A percentile compares a stretch with the other conserved stretches of the same genome.
Conservation (phyloP, 75 land plant genomes). For the Selaginella moellendorffii region DNA sequence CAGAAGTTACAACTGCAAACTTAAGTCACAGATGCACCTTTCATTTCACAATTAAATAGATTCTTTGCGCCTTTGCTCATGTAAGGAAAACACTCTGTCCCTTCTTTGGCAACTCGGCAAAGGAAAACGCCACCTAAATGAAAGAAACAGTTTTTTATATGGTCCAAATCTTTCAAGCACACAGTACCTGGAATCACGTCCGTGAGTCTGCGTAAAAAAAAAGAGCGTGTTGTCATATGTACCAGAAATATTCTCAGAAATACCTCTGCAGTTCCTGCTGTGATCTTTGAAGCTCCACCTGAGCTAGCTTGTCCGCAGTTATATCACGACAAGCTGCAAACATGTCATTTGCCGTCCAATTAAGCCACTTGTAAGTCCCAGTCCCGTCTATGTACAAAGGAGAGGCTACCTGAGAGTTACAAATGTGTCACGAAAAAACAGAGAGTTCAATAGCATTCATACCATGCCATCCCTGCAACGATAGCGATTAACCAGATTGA, state of each 20-base stretch:
- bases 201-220: background rate
- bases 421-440: no score
- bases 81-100: background rate
- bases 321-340: conserved; percentile 3
- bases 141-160: background rate
- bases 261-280: conserved; percentile 4
- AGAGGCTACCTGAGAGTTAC: background rate
- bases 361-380: conserved; percentile 3
- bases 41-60: background rate
- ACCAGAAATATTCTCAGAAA: background rate
- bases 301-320: conserved; percentile 6
- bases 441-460: background rate
- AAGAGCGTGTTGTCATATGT: background rate
- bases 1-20: no score
- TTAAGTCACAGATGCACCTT: no score
- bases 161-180: no score
- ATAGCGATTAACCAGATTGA: background rate
- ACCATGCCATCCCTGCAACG: background rate
- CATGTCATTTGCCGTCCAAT: conserved; percentile 8
- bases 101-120: background rate
- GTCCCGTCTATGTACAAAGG: background rate
- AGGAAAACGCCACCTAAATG: conserved; percentile 1
- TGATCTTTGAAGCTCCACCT: background rate
- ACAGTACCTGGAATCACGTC: conserved; percentile 9
- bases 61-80: conserved; percentile 1